Percentiles rank a stretch among this genome's conserved stretches.
These are phyloP conservation scores for Sporothrix brasiliensis DNA, from an alignment of 2,329 filamentous ascomycete genomes.

Conservation along the genomic window DNA sequence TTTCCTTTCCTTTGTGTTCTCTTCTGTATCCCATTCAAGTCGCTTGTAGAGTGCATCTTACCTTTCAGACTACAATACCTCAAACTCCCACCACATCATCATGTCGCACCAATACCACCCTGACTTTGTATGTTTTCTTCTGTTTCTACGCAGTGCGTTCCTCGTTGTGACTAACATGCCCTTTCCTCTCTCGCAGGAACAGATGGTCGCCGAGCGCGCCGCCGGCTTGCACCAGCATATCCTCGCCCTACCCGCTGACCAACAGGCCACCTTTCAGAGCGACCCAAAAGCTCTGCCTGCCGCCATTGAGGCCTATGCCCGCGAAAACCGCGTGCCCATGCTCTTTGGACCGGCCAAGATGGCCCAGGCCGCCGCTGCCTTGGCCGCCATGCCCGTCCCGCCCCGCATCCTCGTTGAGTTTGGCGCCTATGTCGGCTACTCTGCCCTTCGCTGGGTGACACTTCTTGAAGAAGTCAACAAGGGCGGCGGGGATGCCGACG, in stretches of 20 bases:
- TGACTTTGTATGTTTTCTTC: conserved; percentile 11
- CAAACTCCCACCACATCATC: not conserved
- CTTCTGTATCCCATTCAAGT: not conserved
- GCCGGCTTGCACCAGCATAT: conserved; percentile 32
- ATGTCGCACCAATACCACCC: conserved; percentile 8
- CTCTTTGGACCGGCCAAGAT: conserved; percentile 42
- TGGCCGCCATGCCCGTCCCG: conserved; percentile 38
- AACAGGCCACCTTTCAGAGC: conserved; percentile 32
- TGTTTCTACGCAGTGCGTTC: not conserved
- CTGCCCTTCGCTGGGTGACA: conserved; percentile 43
- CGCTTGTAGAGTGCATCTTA: not conserved
- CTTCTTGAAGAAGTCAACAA: conserved; percentile 38
- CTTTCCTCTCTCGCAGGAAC: not conserved
- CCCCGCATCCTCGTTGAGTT: conserved; percentile 45
- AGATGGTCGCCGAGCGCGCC: conserved; percentile 28
- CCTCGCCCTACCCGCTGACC: conserved; percentile 31
- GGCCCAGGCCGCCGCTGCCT: conserved; percentile 35
- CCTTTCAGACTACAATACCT: not conserved
- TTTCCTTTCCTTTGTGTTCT: not conserved
- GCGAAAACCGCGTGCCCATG: conserved; percentile 41
- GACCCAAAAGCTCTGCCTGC: conserved; percentile 40
- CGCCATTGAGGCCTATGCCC: conserved; percentile 43
- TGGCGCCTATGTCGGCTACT: conserved; percentile 45
- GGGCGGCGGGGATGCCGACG: conserved; percentile 24
- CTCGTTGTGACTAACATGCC: not conserved